Evolutionary conservation across 1,139 yeast genomes (phyloP), one percentile per base, ranked within the genome.

Genomic region (Blastobotrys elegans): DNA sequence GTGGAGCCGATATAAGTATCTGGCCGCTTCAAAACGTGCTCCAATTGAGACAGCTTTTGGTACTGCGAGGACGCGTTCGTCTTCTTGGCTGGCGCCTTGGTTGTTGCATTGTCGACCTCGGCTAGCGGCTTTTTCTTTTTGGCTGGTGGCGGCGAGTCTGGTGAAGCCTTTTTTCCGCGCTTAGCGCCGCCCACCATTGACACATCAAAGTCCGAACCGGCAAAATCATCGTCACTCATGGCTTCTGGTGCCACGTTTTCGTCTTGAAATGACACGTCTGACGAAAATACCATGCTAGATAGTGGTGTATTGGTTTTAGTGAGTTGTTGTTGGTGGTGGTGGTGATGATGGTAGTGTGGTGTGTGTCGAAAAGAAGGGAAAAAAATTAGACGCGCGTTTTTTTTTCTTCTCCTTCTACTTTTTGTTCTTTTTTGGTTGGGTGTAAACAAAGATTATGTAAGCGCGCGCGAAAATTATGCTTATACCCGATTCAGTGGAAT

Each of bases 1-100:
- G 90, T 85, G 1, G 97, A 89, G 5, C 99, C 99, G 59, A 94
- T 84, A 68, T 94, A 94, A 2, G 98, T 92, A 64, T 94, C 99
- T 1, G 99, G 99, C 67, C 99, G 84, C 66, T 89, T 89, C 62
- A 94, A 74, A 53, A 94, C 92, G 75, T 94, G 99, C 63, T 94
- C 97, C 59, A 94, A 73, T 68, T 90, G 98, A 2, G 97, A 83
- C 47, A 94, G 80, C 68, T 86, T 86, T 67, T 92, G 97, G 68
- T 94, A 94, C 59, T 87, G 92, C 45, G 84, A 85, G 7, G 96
- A 84, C 11, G 82, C 83, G 38, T 73, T 65, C 54, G 73, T 72
- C 32, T 50, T 52, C 37, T 26, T 27, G 16, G 44, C 44, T 16
- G 45, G 40, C 13, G 44, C 40, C 39, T 39, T 44, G 18, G 30